Percentiles rank a stretch among this genome's conserved stretches.
Evolutionary conservation across 352 stramenopile species (phyloP).

Genomic region (Blastocystis sp.): DNA sequence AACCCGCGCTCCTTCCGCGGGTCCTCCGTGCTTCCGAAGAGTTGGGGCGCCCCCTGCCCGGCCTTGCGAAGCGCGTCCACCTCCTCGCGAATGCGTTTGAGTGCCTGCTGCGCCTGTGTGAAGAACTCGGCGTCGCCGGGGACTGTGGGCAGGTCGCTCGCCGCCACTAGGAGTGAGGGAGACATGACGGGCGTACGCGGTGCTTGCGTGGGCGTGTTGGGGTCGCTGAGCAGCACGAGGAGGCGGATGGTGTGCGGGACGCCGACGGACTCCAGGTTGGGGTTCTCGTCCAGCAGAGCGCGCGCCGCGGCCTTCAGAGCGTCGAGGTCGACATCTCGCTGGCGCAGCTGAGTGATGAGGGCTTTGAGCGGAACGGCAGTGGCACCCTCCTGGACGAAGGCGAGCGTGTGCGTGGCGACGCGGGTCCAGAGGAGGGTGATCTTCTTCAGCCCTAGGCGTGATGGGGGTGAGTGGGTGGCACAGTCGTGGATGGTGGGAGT

Average conservation of each 20-base stretch:
- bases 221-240: slow-evolving; percentile 25
- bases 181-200: neutral
- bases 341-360: slow-evolving; percentile 3
- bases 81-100: slow-evolving; percentile 22
- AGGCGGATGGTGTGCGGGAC: neutral
- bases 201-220: neutral
- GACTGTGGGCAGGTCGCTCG: slow-evolving; percentile 17
- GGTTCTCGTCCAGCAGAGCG: neutral
- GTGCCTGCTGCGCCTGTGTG: neutral
- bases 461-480: neutral
- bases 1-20: too few relatives aligned
- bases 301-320: neutral
- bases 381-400: neutral
- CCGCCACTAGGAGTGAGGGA: neutral
- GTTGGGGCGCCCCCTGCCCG: neutral
- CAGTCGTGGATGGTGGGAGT: neutral
- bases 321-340: neutral
- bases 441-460: slow-evolving; percentile 21
- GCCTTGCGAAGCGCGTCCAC: neutral
- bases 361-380: slow-evolving; percentile 3
- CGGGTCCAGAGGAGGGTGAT: slow-evolving; percentile 27
- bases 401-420: neutral
- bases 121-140: slow-evolving; percentile 10
- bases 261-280: neutral
- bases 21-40: too few relatives aligned